These are phyloP conservation scores for Hibiscus mutabilis DNA, from an alignment of 345 rosid genomes.

Conservation along the genomic window DNA sequence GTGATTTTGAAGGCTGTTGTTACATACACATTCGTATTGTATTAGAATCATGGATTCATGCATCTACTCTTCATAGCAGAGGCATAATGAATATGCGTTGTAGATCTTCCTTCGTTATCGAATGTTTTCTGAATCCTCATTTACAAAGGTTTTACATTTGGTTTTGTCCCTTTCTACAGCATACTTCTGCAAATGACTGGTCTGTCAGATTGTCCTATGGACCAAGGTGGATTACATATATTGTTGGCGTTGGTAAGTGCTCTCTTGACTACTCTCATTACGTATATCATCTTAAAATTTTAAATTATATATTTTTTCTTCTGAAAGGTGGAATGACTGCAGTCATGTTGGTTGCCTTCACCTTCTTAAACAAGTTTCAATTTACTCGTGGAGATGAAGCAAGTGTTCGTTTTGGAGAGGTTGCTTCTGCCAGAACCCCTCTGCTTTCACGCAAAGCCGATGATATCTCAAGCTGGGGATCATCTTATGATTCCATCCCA, in stretches of 20 bases:
- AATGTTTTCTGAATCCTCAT: not conserved
- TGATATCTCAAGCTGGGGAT: conserved; percentile 87
- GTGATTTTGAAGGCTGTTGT: not conserved
- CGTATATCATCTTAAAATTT: not conserved
- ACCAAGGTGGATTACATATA: conserved; percentile 88
- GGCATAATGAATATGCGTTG: not conserved
- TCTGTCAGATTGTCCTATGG: conserved; percentile 68
- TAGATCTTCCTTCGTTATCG: not conserved
- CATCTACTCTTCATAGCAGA: not conserved
- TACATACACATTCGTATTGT: not conserved
- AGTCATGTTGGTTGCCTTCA: conserved; percentile 52
- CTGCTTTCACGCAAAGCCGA: conserved; percentile 73
- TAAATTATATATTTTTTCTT: not conserved
- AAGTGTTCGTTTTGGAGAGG: conserved; percentile 26
- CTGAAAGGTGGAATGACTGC: conserved; percentile 59
- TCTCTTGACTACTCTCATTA: conserved; percentile 5
- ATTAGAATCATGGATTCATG: not conserved
- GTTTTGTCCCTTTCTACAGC: conserved; percentile 36
- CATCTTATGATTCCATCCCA: conserved; percentile 78
- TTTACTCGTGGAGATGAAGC: conserved; percentile 31
- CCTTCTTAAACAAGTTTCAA: conserved; percentile 54
- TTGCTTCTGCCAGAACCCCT: conserved; percentile 54
- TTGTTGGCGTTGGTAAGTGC: conserved; percentile 66
- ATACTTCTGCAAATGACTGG: conserved; percentile 44
- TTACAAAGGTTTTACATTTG: not conserved